Evolutionary conservation across 805 yeast species (phyloP), one percentile per base, ranked within the genome.

Genomic region (Maudiozyma turicensis): DNA sequence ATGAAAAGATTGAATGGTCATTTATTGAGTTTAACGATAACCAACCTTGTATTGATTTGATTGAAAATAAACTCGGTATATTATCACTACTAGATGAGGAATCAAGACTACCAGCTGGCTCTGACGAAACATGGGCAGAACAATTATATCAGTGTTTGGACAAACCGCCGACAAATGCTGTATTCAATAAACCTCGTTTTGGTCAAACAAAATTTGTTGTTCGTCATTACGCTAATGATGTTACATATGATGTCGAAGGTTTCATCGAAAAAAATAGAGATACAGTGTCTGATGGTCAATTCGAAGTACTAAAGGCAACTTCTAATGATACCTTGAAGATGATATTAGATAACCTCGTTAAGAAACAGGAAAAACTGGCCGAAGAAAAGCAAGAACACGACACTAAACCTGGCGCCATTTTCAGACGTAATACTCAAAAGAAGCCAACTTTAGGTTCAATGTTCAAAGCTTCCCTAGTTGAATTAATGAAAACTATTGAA

Each of bases 191-290:
- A 66, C 97, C 99, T 49, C 79, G 98, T 63, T 88, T 91, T 65
- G 97, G 98, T 14, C 90, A 86, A 65, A 78, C 86, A 38, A 86
- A 91, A 56, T 91, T 91, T 57, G 81, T 91, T 50, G 95, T 91
- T 48, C 77, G 86, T 51, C 99, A 91, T 68, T 91, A 93, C 70
- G 99, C 99, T 20, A 78, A 88, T 64, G 97, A 91, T 61, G 99
- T 91, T 40, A 72, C 87, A 35, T 91, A 91, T 66, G 95, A 90
- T 60, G 79, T 86, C 42, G 97, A 87, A 52, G 98, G 98, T 1
- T 91, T 91, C 64, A 86, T 91, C 59, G 99, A 91, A 69, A 91
- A 91, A 73, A 91, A 91, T 64, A 81, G 97, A 71, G 99, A 91
- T 67, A 88, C 97, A 8, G 97, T 91, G 49, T 89, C 96, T 20